Conservation (phyloP, 1,284 basidiomycete species). For the Ceratobasidium theobromae region DNA sequence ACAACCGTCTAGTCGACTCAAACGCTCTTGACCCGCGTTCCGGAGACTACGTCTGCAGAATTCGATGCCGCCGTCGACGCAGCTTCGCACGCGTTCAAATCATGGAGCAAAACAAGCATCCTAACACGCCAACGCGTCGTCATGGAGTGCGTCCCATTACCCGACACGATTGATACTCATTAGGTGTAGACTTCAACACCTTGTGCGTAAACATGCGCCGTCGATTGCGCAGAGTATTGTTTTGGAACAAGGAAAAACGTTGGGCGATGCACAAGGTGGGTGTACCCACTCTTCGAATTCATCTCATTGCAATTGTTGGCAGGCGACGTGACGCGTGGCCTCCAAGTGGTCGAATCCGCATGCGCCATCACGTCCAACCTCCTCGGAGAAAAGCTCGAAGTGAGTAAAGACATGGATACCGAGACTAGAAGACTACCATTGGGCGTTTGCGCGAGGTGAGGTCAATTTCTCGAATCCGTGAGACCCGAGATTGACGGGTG, state of each 20-base stretch:
- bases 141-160: constrained; percentile 64
- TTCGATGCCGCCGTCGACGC: constrained; percentile 85
- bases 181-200: constrained; percentile 66
- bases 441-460: constrained; percentile 70
- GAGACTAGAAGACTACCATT: constrained; percentile 77
- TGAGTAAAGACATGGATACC: constrained; percentile 98
- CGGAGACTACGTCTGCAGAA: constrained; percentile 82
- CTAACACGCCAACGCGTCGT: constrained; percentile 87
- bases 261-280: constrained; percentile 56
- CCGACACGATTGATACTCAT: neutral
- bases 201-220: constrained; percentile 76
- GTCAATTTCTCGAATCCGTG: constrained; percentile 23
- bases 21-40: constrained; percentile 83
- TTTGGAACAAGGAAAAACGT: constrained; percentile 89
- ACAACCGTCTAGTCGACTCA: constrained; percentile 66
- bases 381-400: constrained; percentile 90
- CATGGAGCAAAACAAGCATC: constrained; percentile 86
- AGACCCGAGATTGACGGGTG: constrained; percentile 33
- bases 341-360: constrained; percentile 93
- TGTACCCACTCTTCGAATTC: constrained; percentile 33
- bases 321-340: constrained; percentile 89
- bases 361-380: constrained; percentile 81
- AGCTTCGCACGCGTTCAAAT: constrained; percentile 85
- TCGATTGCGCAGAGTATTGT: constrained; percentile 77
- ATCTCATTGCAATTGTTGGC: constrained; percentile 61